These are phyloP conservation scores for Aureobasidium vineae DNA, from an alignment of 2,329 filamentous ascomycete species.

Conservation along the genomic window DNA sequence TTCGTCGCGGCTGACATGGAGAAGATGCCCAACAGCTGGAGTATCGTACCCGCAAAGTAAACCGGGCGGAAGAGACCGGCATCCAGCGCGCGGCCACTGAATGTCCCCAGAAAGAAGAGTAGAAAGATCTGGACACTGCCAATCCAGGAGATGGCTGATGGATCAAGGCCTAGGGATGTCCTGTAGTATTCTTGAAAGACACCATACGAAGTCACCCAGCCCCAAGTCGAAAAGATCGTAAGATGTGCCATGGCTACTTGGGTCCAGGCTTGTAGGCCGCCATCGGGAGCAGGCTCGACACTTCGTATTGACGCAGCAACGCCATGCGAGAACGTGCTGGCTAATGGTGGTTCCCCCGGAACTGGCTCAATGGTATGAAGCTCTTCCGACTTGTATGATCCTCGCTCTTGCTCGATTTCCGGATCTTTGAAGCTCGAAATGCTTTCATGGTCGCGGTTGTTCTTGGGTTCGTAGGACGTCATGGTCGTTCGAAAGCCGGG, in stretches of 20 bases:
- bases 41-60: conserved; percentile 40
- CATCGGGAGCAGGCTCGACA: conserved; percentile 41
- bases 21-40: conserved; percentile 46
- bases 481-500: not conserved
- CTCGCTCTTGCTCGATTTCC: conserved; percentile 8
- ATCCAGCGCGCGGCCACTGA: conserved; percentile 27
- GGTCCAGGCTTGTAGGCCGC: conserved; percentile 43
- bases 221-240: conserved; percentile 37
- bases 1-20: conserved; percentile 43
- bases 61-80: conserved; percentile 38
- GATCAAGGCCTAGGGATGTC: conserved; percentile 33
- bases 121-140: conserved; percentile 31
- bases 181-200: conserved; percentile 51
- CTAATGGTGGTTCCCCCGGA: not conserved
- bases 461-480: conserved; percentile 15
- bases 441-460: not conserved
- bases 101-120: conserved; percentile 29
- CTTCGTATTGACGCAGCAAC: conserved; percentile 6
- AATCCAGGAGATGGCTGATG: conserved; percentile 41
- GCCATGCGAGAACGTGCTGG: not conserved
- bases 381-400: conserved; percentile 1
- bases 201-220: conserved; percentile 46
- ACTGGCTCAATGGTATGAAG: not conserved
- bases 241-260: conserved; percentile 40
- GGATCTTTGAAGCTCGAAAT: conserved; percentile 2